Percentiles rank a stretch among this genome's conserved stretches.
These are phyloP conservation scores for Neodidymelliopsis sp. DNA, from an alignment of 2,329 filamentous ascomycete species.

Conservation along the genomic window DNA sequence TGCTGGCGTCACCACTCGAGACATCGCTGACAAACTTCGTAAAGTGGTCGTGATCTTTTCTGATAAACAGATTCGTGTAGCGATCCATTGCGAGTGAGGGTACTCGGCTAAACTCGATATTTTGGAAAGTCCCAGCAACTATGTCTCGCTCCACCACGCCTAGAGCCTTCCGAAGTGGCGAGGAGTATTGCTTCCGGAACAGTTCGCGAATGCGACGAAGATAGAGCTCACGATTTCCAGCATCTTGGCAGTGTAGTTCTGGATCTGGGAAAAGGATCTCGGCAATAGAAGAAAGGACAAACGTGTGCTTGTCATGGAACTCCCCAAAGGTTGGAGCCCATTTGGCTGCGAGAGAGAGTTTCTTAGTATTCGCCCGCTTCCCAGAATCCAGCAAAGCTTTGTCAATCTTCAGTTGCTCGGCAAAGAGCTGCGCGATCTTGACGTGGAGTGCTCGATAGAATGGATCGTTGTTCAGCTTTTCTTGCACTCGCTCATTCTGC, in stretches of 20 bases:
- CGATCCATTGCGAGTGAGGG: constrained; percentile 65
- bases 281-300: constrained; percentile 57
- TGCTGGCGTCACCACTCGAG: constrained; percentile 56
- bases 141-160: constrained; percentile 63
- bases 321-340: constrained; percentile 65
- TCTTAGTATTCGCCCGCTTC: constrained; percentile 51
- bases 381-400: constrained; percentile 51
- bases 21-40: constrained; percentile 59
- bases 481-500: constrained; percentile 2
- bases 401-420: constrained; percentile 55
- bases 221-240: constrained; percentile 56
- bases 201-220: constrained; percentile 62
- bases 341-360: constrained; percentile 65
- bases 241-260: neutral
- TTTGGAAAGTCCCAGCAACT: constrained; percentile 53
- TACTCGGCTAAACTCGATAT: constrained; percentile 65
- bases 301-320: constrained; percentile 67
- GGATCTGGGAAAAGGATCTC: neutral
- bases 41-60: constrained; percentile 61
- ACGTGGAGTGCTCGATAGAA: neutral
- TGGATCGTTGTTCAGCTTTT: neutral
- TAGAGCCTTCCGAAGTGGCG: constrained; percentile 62
- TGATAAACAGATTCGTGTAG: constrained; percentile 59
- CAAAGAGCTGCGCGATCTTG: neutral
- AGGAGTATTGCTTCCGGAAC: constrained; percentile 59